Evolutionary conservation across 2,329 filamentous ascomycete species (phyloP).

Genomic region (Tolypocladium ophioglossoides): DNA sequence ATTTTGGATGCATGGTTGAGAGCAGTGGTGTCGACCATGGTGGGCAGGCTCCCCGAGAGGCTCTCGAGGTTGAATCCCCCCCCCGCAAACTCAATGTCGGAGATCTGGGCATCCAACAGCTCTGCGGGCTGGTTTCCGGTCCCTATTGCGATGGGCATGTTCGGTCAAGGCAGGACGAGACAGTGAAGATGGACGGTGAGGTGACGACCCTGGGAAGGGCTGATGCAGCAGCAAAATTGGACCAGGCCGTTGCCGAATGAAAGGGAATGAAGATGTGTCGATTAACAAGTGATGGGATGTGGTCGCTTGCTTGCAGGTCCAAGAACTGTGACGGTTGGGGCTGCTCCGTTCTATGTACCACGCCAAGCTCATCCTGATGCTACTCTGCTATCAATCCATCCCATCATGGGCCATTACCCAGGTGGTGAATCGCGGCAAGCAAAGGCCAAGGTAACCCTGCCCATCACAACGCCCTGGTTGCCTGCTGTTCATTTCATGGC

Average conservation of each 20-base stretch:
- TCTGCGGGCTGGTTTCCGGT: neutral
- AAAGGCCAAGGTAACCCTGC: too few species aligned
- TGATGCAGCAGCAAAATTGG: neutral
- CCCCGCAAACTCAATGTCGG: neutral
- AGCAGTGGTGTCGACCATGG: slow-evolving; percentile 12
- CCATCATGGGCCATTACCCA: neutral
- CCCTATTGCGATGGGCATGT: neutral
- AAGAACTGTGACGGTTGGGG: neutral
- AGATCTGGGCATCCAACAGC: neutral
- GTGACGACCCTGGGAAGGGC: too few species aligned
- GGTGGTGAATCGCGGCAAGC: neutral
- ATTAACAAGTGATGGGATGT: neutral
- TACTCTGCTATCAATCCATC: neutral
- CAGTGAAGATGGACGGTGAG: too few species aligned
- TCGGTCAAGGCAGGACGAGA: neutral
- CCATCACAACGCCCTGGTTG: too few species aligned
- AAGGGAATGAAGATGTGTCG: neutral
- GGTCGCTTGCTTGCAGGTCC: neutral
- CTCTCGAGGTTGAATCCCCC: neutral
- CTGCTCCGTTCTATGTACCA: neutral
- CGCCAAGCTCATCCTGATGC: neutral
- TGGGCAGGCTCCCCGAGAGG: neutral
- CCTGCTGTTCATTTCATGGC: too few species aligned
- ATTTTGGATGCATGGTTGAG: slow-evolving; percentile 23
- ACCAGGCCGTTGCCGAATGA: neutral